Evolutionary conservation across 345 rosid species (phyloP).

Genomic region (Hypericum androsaemum): DNA sequence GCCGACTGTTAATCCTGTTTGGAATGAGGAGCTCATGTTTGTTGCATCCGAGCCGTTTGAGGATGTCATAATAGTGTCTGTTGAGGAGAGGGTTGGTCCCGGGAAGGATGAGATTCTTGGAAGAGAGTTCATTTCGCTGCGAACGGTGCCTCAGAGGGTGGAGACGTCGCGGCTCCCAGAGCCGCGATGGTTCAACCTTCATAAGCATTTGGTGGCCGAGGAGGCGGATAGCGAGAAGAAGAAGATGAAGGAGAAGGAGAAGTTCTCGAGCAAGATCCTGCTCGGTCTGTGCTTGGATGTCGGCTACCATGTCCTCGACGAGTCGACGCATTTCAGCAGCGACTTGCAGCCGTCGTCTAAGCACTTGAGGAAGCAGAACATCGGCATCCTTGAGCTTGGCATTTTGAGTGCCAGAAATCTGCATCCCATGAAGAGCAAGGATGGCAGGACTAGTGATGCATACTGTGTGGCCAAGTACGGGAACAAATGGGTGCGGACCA

Average conservation of each 20-base stretch:
- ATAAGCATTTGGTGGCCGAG: slow-evolving; percentile 10
- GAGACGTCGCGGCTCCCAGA: slow-evolving; percentile 18
- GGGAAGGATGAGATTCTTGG: slow-evolving; percentile 25
- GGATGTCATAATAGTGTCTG: slow-evolving; percentile 15
- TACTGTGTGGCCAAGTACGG: slow-evolving; percentile 27
- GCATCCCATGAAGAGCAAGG: slow-evolving; percentile 21
- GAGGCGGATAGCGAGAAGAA: slow-evolving; percentile 15
- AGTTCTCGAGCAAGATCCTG: slow-evolving; percentile 22
- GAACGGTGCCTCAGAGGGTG: slow-evolving; percentile 7
- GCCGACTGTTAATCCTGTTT: slow-evolving; percentile 16
- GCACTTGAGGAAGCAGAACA: slow-evolving; percentile 19
- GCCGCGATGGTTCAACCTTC: slow-evolving; percentile 19
- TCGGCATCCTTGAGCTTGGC: slow-evolving; percentile 26
- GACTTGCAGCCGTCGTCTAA: slow-evolving; percentile 28
- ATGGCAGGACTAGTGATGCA: slow-evolving; percentile 22
- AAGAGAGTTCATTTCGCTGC: slow-evolving; percentile 8
- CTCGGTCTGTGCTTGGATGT: slow-evolving; percentile 18
- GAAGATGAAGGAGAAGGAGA: slow-evolving; percentile 22
- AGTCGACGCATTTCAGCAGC: slow-evolving; percentile 24
- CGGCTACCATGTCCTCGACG: slow-evolving; percentile 29
- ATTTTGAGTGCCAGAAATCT: slow-evolving; percentile 23
- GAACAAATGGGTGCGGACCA: slow-evolving; percentile 27
- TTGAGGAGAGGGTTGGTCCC: slow-evolving; percentile 20
- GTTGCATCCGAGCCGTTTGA: slow-evolving; percentile 27
- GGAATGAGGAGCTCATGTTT: slow-evolving; percentile 24